A percentile compares a stretch with the other conserved stretches of the same genome.
Evolutionary conservation across 202 grass and related monocot species (phyloP).

Genomic region (Tripidium arundinaceum): DNA sequence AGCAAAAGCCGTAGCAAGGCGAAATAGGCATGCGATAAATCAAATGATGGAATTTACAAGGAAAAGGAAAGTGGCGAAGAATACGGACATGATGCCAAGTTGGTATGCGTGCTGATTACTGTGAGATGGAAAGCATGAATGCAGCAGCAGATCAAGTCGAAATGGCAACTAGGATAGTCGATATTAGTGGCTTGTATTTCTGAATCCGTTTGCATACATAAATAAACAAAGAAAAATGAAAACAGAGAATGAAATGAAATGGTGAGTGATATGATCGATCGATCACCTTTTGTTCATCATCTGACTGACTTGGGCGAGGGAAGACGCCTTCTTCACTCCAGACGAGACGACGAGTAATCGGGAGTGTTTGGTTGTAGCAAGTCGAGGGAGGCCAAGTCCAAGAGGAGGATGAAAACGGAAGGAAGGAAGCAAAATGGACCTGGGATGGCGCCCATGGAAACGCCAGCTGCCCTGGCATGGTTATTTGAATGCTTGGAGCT

Average conservation of each 20-base stretch:
- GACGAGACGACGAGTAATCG: neutral
- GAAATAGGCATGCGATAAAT: slow-evolving; percentile 4
- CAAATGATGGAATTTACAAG: neutral
- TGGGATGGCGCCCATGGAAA: neutral
- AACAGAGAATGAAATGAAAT: neutral
- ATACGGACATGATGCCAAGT: neutral
- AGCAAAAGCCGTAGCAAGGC: neutral
- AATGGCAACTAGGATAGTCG: neutral
- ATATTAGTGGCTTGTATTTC: neutral
- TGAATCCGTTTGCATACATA: neutral
- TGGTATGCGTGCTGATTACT: neutral
- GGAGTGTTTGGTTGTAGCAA: neutral
- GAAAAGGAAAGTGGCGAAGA: neutral
- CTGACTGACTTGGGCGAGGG: neutral
- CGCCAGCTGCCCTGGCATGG: slow-evolving; percentile 10
- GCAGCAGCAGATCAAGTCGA: neutral
- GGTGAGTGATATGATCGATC: neutral
- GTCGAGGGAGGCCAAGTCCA: neutral
- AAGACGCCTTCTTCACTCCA: neutral
- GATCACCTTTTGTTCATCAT: neutral
- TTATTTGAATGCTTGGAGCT: slow-evolving; percentile 14
- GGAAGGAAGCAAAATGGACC: too few relatives aligned
- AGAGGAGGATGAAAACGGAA: neutral
- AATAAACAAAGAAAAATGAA: neutral
- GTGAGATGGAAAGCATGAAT: neutral